Evolutionary conservation across 148 eudicot species (phyloP), one percentile per base, ranked within the genome.

Genomic region (Beta vulgaris): DNA sequence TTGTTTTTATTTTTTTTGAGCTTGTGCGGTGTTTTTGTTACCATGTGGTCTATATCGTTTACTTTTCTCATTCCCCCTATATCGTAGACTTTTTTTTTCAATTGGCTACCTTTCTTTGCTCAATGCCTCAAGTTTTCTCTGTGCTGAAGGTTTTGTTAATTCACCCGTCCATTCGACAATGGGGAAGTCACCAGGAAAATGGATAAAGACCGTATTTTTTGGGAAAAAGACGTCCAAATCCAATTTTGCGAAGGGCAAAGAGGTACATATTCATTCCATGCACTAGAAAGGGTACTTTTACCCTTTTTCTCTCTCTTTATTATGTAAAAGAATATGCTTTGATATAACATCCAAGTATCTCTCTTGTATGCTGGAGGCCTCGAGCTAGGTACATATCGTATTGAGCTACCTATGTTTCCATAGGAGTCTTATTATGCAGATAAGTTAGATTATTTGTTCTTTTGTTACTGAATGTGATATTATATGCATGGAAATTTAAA

Each of bases 171-270:
- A 75, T 64, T 74, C 70, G 55, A 58, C 81, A 49, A 95, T 92
- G 98, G 98, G 98, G 73, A 94, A 94, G 78, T 93, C 98, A 70
- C 96, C 98, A 3, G 98, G 84, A 73, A 94, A 89, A 79, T 94
- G 98, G 98, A 91, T 94, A 85, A 94, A 94, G 86, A 82, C 88
- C 31, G 89, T 87, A 31, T 79, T 94, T 73, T 90, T 94, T 39
- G 93, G 97, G 78, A 92, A 94, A 83, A 94, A 94, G 81, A 37
- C 87, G 0, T 81, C 98, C 23, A 94, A 88, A 71, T 86, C 97
- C 79, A 84, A 76, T 63, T 51, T 74, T 73, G 46, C 86, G 34
- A 87, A 86, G 81, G 91, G 89, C 74, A 90, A 92, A 80, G 82
- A 76, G 79, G 79, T 85, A 83, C 34, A 29, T 62, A 19, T n/a